Evolutionary conservation across 164 flowering plant species (phyloP), one percentile per base, ranked within the genome.

Genomic region (Buxus sempervirens): DNA sequence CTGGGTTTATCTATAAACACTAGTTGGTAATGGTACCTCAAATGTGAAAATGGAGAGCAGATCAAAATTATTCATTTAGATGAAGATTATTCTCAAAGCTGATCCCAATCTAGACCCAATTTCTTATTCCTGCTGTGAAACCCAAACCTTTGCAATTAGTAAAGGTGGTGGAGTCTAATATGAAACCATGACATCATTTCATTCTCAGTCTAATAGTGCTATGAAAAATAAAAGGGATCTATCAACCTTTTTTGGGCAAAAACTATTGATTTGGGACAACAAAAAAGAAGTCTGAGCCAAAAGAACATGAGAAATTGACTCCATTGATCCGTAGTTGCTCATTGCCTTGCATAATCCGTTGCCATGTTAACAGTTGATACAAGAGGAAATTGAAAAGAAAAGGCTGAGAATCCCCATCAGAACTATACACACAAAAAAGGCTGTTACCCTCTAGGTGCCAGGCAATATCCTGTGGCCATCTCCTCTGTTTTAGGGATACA

Each of bases 391-490:
- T 92, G 84, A 82, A 97, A 83, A 87, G 93, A n/a, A n/a, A n/a
- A n/a, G n/a, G n/a, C n/a, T n/a, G n/a, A n/a, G n/a, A n/a, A n/a
- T 94, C 97, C 51, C 96, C 94, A 75, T 76, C 85, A 78, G 92
- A 97, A 63, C 68, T 80, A 57, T 92, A 92, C 21, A 76, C 90
- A 65, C 82, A 82, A 68, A 89, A 80, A 57, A 95, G 54, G 70
- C 81, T 76, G 80, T 82, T 76, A 67, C 97, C 97, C 8, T 75
- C 69, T 18, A 97, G 98, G 76, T 95, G 97, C 97, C 97, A 95
- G 21, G 97, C 77, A 58, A 90, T 79, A 80, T 92, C 98, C 82
- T 92, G 96, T 49, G 97, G 97, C 97, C n/a, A n/a, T n/a, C n/a
- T n/a, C n/a, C n/a, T n/a, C n/a, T n/a, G n/a, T n/a, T n/a, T n/a